Percentiles rank a stretch among this genome's conserved stretches.
Conservation (phyloP, 73 alveolate genomes). For the Tetrahymena malaccensis region DNA sequence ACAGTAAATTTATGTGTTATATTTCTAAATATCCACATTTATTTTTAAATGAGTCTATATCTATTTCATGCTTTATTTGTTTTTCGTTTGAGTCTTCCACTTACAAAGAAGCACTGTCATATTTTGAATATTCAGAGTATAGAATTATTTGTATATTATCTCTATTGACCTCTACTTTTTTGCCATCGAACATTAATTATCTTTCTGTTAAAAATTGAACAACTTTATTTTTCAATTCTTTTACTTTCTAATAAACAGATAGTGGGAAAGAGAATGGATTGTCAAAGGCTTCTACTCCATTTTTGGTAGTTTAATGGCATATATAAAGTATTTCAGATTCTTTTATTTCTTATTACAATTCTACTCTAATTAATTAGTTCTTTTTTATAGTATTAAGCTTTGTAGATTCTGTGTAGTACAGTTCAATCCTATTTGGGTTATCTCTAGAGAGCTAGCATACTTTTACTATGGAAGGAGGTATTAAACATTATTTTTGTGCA, state of each 20-base stretch:
- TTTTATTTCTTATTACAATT: neutral
- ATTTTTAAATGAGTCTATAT: neutral
- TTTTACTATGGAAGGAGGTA: neutral
- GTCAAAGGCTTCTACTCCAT: neutral
- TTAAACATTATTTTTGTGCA: neutral
- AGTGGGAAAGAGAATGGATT: neutral
- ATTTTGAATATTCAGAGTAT: neutral
- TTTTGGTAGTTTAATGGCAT: neutral
- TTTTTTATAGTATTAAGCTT: neutral
- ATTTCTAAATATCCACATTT: neutral
- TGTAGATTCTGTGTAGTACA: neutral
- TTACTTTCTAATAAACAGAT: neutral
- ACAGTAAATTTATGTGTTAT: neutral
- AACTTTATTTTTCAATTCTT: neutral
- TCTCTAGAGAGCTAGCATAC: neutral
- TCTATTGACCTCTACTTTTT: neutral
- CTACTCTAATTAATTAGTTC: neutral
- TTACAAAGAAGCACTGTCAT: neutral
- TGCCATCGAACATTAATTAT: neutral
- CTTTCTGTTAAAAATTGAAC: neutral
- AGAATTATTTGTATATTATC: neutral
- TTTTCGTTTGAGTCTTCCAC: neutral
- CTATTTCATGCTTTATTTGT: neutral
- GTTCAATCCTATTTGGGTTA: neutral
- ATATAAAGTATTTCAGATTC: neutral